Conservation (phyloP, 768 basidiomycete genomes). For the Tulasnella sp. region DNA sequence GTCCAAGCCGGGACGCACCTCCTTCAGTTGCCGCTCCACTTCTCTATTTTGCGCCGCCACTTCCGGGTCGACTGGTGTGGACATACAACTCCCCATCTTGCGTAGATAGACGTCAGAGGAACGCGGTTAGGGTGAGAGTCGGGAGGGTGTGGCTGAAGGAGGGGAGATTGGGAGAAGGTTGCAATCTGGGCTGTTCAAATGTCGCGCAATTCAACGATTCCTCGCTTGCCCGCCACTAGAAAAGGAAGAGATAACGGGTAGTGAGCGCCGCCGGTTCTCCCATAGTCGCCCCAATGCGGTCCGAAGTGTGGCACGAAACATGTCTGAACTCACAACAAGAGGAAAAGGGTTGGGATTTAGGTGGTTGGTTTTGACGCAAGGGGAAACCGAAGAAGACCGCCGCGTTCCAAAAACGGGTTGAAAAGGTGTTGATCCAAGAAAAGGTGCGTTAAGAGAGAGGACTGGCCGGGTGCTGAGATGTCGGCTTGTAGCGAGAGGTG, state of each 20-base stretch:
- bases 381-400: background rate
- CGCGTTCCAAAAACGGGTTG: background rate
- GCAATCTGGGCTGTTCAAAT: background rate
- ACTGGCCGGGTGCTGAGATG: background rate
- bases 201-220: background rate
- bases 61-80: constrained; percentile 11
- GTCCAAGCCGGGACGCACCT: background rate
- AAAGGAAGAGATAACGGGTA: background rate
- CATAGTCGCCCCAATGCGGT: background rate
- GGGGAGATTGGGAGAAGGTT: background rate
- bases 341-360: background rate
- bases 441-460: no score
- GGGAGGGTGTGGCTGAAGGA: background rate
- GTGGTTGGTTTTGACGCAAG: background rate
- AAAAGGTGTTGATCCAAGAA: background rate
- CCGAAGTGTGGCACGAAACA: background rate
- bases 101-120: background rate
- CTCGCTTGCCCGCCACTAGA: background rate
- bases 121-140: background rate
- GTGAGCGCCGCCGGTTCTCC: background rate
- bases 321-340: constrained; percentile 5
- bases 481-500: background rate
- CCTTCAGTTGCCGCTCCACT: constrained; percentile 16
- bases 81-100: constrained; percentile 17
- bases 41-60: background rate